Percentiles rank a stretch among this genome's conserved stretches.
phyloP scores from a whole-genome alignment of 2,329 filamentous ascomycete species.

The Penicillium sp. region DNA sequence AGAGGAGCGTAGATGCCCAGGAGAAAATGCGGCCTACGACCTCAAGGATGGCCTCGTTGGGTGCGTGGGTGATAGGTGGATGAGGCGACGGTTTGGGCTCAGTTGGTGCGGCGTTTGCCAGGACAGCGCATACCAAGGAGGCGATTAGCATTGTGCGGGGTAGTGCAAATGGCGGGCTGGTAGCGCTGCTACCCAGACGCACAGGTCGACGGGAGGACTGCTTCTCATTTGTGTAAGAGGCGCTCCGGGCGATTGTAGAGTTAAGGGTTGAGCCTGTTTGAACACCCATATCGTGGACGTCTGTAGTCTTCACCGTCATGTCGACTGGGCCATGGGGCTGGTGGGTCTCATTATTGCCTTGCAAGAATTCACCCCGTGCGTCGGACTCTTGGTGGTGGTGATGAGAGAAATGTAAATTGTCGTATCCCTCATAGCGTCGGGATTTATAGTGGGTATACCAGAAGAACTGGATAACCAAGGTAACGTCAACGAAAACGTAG shows the following conservation, averaged over 20 bases:
- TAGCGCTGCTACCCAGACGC: slow-evolving; percentile 25
- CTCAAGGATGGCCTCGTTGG: slow-evolving; percentile 36
- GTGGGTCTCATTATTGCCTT: slow-evolving; percentile 31
- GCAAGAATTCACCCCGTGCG: slow-evolving; percentile 31
- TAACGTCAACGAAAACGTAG: slow-evolving; percentile 65
- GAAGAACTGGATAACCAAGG: slow-evolving; percentile 62
- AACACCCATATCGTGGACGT: slow-evolving; percentile 30
- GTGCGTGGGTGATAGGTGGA: slow-evolving; percentile 18
- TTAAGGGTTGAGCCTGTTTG: slow-evolving; percentile 23
- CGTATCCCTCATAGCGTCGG: slow-evolving; percentile 43
- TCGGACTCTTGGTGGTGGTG: slow-evolving; percentile 25
- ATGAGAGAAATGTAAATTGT: slow-evolving; percentile 24
- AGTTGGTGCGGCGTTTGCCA: slow-evolving; percentile 44
- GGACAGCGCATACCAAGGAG: slow-evolving; percentile 46
- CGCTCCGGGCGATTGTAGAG: slow-evolving; percentile 21
- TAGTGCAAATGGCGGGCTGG: slow-evolving; percentile 34
- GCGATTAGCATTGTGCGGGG: slow-evolving; percentile 47
- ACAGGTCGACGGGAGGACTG: slow-evolving; percentile 29
- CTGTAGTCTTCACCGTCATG: slow-evolving; percentile 22
- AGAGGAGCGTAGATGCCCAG: slow-evolving; percentile 58
- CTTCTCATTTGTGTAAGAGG: slow-evolving; percentile 39
- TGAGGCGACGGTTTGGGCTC: slow-evolving; percentile 21
- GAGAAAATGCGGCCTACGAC: slow-evolving; percentile 54
- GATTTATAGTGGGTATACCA: slow-evolving; percentile 63
- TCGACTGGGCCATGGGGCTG: slow-evolving; percentile 18